Conservation (phyloP, 192 early-diverging fungal genomes). For the Blastocladiella britannica region DNA sequence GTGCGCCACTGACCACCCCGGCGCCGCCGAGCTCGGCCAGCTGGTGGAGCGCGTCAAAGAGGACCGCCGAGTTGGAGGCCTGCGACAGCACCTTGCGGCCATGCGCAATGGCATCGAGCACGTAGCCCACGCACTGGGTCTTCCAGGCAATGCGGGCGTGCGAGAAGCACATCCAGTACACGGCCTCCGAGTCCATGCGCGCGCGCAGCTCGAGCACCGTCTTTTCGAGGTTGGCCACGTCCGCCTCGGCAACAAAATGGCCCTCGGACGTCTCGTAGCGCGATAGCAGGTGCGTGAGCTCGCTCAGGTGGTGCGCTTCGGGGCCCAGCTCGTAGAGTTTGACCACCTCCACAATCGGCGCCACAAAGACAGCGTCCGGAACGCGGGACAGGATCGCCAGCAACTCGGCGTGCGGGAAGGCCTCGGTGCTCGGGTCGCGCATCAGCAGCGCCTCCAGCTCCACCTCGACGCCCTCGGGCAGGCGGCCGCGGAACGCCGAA, state of each 20-base stretch:
- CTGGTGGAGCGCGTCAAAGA: constrained; percentile 25
- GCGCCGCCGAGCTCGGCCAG: constrained; percentile 57
- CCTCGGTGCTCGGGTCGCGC: constrained; percentile 14
- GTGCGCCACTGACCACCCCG: no score
- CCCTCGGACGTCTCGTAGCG: constrained; percentile 69
- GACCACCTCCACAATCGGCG: constrained; percentile 44
- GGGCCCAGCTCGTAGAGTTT: constrained; percentile 51
- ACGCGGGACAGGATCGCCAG: constrained; percentile 29
- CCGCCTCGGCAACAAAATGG: constrained; percentile 38
- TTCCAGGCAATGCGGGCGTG: not conserved
- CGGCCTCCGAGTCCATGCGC: not conserved
- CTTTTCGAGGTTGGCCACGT: constrained; percentile 41
- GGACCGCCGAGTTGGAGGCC: not conserved
- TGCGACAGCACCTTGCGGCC: not conserved
- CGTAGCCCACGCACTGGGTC: not conserved
- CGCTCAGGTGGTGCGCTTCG: constrained; percentile 46
- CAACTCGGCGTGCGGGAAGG: constrained; percentile 53
- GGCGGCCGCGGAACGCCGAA: constrained; percentile 61
- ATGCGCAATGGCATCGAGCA: not conserved
- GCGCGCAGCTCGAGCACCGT: constrained; percentile 58
- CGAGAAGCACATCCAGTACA: not conserved
- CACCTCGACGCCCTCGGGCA: constrained; percentile 45
- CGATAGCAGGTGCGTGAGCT: constrained; percentile 55
- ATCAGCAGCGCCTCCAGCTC: constrained; percentile 28
- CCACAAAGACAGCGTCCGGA: constrained; percentile 20